Evolutionary conservation across 108 stramenopile species (phyloP), one percentile per base, ranked within the genome.

Genomic region (Cyclotella atomus): DNA sequence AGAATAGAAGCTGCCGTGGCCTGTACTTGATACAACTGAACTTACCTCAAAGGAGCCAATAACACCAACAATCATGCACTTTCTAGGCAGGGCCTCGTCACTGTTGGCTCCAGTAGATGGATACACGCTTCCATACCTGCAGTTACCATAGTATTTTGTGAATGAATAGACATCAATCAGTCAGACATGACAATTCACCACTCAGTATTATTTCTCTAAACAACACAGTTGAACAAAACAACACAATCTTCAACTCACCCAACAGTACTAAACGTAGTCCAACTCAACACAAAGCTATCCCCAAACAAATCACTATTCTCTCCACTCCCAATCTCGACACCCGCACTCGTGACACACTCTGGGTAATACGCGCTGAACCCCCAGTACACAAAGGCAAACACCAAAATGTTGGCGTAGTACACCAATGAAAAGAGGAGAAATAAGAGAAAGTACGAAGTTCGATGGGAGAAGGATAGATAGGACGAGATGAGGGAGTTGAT

Each of bases 191-290:
- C 38, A 41, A 9, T 9, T 41, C 38, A n/a, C n/a, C n/a, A n/a
- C n/a, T n/a, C n/a, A n/a, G n/a, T n/a, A n/a, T n/a, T n/a, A n/a
- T n/a, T n/a, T n/a, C n/a, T n/a, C n/a, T n/a, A 20, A 17, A 50
- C 4, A 17, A 7, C 7, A 17, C 49, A 50, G n/a, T 17, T 50
- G 5, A 56, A 27, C 2, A 6, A 56, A 25, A 56, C 4, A 7
- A 9, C 10, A 23, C 10, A 38, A 35, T 28, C 0, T 2, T 28
- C 29, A 57, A 68, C 70, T 56, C 53, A 70, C 75, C 54, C 56
- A 4, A 68, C 85, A 14, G 89, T 88, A 8, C 76, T 67, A 73
- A 88, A 88, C 12, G 91, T 91, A 0, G 89, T 88, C 92, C 92
- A 93, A 69, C 88, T 89, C 24, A 93, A 75, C 1, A 85, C 70